Evolutionary conservation across 2,329 filamentous ascomycete species (phyloP), one percentile per base, ranked within the genome.

Genomic region (Botrytis fragariae): DNA sequence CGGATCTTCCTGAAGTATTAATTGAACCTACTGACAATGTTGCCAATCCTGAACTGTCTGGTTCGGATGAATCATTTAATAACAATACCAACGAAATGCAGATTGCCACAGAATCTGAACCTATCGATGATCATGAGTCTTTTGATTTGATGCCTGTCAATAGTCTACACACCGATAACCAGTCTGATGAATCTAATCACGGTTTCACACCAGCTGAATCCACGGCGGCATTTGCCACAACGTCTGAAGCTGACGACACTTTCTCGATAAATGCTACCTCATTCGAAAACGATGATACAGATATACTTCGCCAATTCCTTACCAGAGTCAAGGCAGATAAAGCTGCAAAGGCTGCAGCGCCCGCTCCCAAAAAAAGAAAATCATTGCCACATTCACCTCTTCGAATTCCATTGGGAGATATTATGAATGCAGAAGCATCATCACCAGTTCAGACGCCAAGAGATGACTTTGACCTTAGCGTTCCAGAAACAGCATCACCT

Each of bases 291-390:
- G 80, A 82, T 71, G 81, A 83, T 73, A 82, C 81, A 20, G 79
- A 80, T 68, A 78, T 83, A 75, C 79, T 83, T 29, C 79, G 78
- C n/a, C 79, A 81, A 57, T 83, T 83, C 64, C 78, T 83, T 45
- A 80, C 77, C 44, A 77, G 80, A 65, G 80, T 81, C 57, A 80
- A 81, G 67, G 81, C 81, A 35, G 80, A 79, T 64, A 83, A 82
- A 75, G 80, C 79, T 72, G 80, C 81, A 3, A 81, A 81, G 61
- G 79, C 76, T 29, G 69, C 73, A 39, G 75, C 75, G n/a, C 64
- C 73, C 6, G 71, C 77, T 20, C 75, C 77, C 3, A 77, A 78
- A 44, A 75, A 78, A 69, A 80, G 79, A 61, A 72, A 76, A 35
- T 81, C 80, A 22, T 70, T 79, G 7, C 79, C 80, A 20, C 79